A percentile compares a stretch with the other conserved stretches of the same genome.
These are phyloP conservation scores for Tuber indicum DNA, from an alignment of 495 filamentous ascomycete species.

Conservation along the genomic window DNA sequence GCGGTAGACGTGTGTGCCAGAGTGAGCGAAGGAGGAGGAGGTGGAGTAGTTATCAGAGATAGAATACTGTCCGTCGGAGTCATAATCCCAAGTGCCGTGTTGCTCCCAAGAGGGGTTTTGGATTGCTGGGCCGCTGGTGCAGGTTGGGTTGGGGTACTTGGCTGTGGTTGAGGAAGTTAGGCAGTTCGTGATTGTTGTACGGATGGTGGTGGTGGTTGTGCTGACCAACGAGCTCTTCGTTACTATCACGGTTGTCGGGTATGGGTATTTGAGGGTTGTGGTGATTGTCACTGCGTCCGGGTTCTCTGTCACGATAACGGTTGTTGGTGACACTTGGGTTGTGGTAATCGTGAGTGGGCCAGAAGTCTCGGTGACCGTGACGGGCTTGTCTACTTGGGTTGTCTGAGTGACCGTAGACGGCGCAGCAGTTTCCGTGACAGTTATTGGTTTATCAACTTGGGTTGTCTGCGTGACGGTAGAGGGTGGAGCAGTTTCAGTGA, in stretches of 20 bases:
- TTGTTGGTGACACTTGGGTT: background rate
- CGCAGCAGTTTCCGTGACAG: background rate
- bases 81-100: background rate
- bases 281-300: background rate
- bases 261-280: background rate
- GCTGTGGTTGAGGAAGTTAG: background rate
- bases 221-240: background rate
- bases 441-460: background rate
- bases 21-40: constrained; percentile 1
- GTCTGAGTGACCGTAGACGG: constrained; percentile 2
- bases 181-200: constrained; percentile 8
- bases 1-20: background rate
- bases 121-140: background rate
- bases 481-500: background rate
- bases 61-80: background rate
- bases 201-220: constrained; percentile 1
- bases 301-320: background rate
- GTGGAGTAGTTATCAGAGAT: constrained; percentile 9
- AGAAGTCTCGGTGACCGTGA: constrained; percentile 3
- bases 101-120: constrained; percentile 1
- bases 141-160: background rate
- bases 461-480: background rate
- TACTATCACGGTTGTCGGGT: background rate
- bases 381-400: background rate
- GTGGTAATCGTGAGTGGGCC: background rate